A percentile compares a stretch with the other conserved stretches of the same genome.
These are phyloP conservation scores for Boletus reticuloceps DNA, from an alignment of 768 basidiomycete species.

Conservation along the genomic window DNA sequence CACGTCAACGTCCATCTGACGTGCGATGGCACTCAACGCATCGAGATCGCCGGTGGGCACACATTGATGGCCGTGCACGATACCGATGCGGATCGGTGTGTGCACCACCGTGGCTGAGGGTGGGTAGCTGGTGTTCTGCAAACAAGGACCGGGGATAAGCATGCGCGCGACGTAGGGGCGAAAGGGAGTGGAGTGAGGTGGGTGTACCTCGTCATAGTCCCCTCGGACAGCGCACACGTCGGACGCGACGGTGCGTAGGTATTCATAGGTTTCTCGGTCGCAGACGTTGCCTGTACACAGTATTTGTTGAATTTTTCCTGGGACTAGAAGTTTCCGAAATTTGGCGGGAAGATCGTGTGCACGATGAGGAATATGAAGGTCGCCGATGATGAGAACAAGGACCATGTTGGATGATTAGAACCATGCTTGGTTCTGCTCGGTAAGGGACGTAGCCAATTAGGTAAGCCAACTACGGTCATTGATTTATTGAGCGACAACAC, in stretches of 20 bases:
- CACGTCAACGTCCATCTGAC: conserved; percentile 98
- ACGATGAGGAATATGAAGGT: conserved; percentile 93
- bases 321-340: conserved; percentile 94
- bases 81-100: conserved; percentile 83
- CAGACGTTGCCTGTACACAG: conserved; percentile 97
- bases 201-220: conserved; percentile 89
- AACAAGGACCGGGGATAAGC: not conserved
- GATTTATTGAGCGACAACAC: not conserved
- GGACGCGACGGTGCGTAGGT: conserved; percentile 88
- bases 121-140: conserved; percentile 68
- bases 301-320: conserved; percentile 97
- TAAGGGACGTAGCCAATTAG: conserved; percentile 11
- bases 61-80: conserved; percentile 92
- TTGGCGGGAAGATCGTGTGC: conserved; percentile 89
- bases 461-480: conserved; percentile 16
- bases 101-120: conserved; percentile 79
- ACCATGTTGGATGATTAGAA: conserved; percentile 36
- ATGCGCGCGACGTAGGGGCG: not conserved
- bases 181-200: not conserved
- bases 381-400: conserved; percentile 96
- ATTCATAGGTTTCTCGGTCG: conserved; percentile 97
- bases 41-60: conserved; percentile 92
- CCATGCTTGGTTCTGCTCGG: not conserved
- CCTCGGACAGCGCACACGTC: conserved; percentile 92
- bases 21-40: conserved; percentile 80